Evolutionary conservation across 192 early-diverging fungal species (phyloP).

Genomic region (Backusella macrospora): DNA sequence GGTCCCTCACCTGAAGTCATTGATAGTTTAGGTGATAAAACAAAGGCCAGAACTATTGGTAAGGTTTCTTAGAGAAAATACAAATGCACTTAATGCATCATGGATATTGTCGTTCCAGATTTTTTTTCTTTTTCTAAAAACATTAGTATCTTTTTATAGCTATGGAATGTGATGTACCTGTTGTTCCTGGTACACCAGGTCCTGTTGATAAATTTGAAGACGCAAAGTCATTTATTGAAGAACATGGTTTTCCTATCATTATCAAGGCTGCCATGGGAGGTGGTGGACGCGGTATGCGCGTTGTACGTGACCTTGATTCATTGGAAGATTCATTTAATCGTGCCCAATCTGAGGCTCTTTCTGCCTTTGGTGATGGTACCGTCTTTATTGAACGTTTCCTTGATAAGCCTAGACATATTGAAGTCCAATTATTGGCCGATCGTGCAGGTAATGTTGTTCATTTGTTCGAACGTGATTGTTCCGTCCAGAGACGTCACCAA

Average conservation of each 20-base stretch:
- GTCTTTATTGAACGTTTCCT: conserved; percentile 27
- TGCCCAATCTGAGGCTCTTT: conserved; percentile 83
- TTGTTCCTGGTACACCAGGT: conserved; percentile 91
- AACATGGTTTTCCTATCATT: conserved; percentile 89
- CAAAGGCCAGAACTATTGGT: conserved; percentile 84
- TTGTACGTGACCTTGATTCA: conserved; percentile 71
- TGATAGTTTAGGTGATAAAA: conserved; percentile 91
- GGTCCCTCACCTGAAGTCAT: conserved; percentile 85
- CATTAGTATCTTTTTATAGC: conserved; percentile 47
- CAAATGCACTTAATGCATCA: neutral
- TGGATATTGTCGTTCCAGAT: neutral
- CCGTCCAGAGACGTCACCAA: conserved; percentile 66
- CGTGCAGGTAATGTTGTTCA: conserved; percentile 58
- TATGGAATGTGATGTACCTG: conserved; percentile 74
- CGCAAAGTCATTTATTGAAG: conserved; percentile 69
- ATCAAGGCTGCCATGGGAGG: conserved; percentile 93
- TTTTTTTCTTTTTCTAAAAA: neutral
- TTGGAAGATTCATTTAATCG: conserved; percentile 79
- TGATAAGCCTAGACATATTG: neutral
- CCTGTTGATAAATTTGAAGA: conserved; percentile 66
- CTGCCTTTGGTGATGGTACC: conserved; percentile 94
- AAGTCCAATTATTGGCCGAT: conserved; percentile 64
- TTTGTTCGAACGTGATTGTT: conserved; percentile 65
- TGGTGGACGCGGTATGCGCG: conserved; percentile 95
- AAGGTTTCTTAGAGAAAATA: conserved; percentile 32